Conservation (phyloP, 768 basidiomycete species). For the Antrodiella citrinella region DNA sequence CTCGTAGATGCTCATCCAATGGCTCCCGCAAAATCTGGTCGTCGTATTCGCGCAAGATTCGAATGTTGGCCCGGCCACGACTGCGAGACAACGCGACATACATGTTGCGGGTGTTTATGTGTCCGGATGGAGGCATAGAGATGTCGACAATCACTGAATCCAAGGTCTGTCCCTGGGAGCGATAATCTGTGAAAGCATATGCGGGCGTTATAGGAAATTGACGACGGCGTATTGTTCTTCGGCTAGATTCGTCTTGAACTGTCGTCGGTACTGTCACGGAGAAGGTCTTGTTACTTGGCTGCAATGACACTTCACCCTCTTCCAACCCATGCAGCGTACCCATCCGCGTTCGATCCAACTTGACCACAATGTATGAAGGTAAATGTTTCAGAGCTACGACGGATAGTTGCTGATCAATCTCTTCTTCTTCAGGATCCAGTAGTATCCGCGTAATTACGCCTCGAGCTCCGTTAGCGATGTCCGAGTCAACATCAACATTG, state of each 20-base stretch:
- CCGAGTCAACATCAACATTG: slow-evolving; percentile 33
- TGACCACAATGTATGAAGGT: slow-evolving; percentile 26
- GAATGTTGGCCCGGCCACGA: slow-evolving; percentile 19
- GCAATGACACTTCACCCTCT: slow-evolving; percentile 25
- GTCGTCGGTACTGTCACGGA: slow-evolving; percentile 8
- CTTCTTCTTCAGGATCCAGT: slow-evolving; percentile 23
- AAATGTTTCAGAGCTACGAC: slow-evolving; percentile 20
- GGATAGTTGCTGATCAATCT: background rate
- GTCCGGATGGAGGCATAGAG: slow-evolving; percentile 21
- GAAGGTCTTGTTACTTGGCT: slow-evolving; percentile 16
- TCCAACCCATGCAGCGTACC: slow-evolving; percentile 21
- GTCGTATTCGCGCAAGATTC: slow-evolving; percentile 25
- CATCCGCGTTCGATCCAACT: slow-evolving; percentile 22
- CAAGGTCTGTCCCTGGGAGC: slow-evolving; percentile 36
- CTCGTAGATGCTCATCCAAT: slow-evolving; percentile 1
- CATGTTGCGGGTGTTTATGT: slow-evolving; percentile 28
- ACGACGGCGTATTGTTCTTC: slow-evolving; percentile 9
- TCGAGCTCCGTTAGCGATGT: slow-evolving; percentile 31
- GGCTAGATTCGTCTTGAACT: background rate
- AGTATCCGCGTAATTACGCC: slow-evolving; percentile 27
- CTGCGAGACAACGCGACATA: slow-evolving; percentile 35
- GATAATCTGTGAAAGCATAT: slow-evolving; percentile 36
- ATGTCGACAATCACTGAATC: slow-evolving; percentile 30
- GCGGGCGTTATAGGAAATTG: slow-evolving; percentile 29
- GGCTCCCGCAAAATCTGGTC: background rate